A percentile compares a stretch with the other conserved stretches of the same genome.
Conservation (phyloP, 768 basidiomycete genomes). For the Suillus subalutaceus region DNA sequence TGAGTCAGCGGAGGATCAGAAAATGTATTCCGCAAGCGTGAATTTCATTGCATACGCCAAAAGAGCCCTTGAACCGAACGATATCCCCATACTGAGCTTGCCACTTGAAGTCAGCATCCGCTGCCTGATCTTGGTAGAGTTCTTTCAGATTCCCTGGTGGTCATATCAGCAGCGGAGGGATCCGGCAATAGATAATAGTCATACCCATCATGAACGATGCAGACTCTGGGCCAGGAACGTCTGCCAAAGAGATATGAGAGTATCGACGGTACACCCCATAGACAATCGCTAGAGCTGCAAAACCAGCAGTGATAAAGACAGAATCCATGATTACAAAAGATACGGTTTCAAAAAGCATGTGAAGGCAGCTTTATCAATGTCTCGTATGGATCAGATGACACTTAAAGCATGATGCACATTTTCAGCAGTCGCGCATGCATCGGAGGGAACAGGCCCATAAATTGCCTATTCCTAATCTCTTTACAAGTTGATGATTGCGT, state of each 20-base stretch:
- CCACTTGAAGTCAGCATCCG: conserved; percentile 32
- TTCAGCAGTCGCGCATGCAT: neutral
- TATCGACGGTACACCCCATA: conserved; percentile 11
- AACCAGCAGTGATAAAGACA: neutral
- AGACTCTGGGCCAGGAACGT: conserved; percentile 23
- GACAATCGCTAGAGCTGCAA: conserved; percentile 14
- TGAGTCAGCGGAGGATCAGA: conserved; percentile 7
- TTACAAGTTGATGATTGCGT: neutral
- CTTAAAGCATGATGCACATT: conserved; percentile 1
- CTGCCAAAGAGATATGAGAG: conserved; percentile 16
- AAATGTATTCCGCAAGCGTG: conserved; percentile 10
- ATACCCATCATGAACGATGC: conserved; percentile 26
- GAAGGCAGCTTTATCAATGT: conserved; percentile 10
- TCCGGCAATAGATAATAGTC: neutral
- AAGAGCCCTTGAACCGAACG: conserved; percentile 29
- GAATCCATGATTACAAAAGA: conserved; percentile 16
- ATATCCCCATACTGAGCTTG: conserved; percentile 32
- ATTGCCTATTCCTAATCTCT: neutral
- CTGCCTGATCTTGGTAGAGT: conserved; percentile 30
- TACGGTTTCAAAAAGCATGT: neutral
- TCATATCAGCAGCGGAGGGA: conserved; percentile 25
- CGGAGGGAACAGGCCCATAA: conserved; percentile 11
- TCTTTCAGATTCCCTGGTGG: conserved; percentile 32
- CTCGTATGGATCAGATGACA: conserved; percentile 14
- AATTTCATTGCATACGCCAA: conserved; percentile 24